These are phyloP conservation scores for Heritiera littoralis DNA, from an alignment of 345 rosid genomes.

Conservation along the genomic window DNA sequence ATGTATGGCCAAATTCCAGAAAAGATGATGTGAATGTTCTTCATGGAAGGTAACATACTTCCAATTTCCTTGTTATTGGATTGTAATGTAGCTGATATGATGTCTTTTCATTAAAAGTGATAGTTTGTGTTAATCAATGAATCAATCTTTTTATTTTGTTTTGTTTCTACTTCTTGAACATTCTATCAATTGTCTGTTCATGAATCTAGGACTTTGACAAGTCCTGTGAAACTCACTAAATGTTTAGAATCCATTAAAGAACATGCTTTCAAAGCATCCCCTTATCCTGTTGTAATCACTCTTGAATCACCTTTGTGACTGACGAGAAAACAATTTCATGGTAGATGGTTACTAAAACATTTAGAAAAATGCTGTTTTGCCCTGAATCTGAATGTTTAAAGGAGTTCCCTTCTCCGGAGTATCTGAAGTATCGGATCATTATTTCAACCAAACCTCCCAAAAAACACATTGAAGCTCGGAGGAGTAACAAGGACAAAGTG, in stretches of 20 bases:
- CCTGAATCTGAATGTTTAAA: constrained; percentile 46
- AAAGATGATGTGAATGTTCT: constrained; percentile 71
- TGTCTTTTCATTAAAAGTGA: not conserved
- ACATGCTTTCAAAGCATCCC: constrained; percentile 67
- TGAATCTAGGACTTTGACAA: constrained; percentile 73
- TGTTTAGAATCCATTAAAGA: constrained; percentile 71
- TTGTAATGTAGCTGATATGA: constrained; percentile 13
- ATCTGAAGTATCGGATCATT: constrained; percentile 53
- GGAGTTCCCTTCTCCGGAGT: constrained; percentile 72
- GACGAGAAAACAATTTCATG: not conserved
- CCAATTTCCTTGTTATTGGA: not conserved
- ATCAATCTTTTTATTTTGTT: not conserved
- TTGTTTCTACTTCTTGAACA: constrained; percentile 8
- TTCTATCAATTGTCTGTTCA: constrained; percentile 18
- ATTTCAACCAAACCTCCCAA: constrained; percentile 75
- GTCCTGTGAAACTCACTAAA: constrained; percentile 66
- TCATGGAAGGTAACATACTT: constrained; percentile 74
- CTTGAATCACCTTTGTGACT: constrained; percentile 34
- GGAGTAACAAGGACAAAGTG: constrained; percentile 25
- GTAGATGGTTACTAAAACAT: constrained; percentile 59
- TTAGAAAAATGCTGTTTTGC: constrained; percentile 53
- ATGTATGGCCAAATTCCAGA: constrained; percentile 56
- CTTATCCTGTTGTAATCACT: constrained; percentile 71
- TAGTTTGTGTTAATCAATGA: not conserved
- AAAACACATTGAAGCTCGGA: constrained; percentile 34